Conservation (phyloP, 495 filamentous ascomycete species). For the Lasiosphaeria ovina region DNA sequence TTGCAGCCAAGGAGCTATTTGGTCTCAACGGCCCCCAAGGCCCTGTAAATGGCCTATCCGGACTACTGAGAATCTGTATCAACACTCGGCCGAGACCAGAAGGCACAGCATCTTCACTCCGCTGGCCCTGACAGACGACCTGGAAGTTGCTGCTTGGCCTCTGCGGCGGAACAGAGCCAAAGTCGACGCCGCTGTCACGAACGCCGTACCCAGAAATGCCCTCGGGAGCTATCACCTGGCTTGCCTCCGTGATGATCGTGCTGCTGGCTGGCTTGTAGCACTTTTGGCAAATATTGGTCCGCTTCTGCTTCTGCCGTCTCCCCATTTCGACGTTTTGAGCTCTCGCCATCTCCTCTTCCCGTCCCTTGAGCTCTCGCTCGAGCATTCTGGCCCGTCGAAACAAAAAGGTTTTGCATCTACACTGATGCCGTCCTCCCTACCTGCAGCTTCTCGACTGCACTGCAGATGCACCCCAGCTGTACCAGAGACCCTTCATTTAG, state of each 20-base stretch:
- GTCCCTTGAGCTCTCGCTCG: constrained; percentile 11
- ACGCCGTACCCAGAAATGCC: neutral
- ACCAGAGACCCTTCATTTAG: constrained; percentile 30
- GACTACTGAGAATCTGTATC: too few relatives aligned
- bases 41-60: too few relatives aligned
- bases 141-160: too few relatives aligned
- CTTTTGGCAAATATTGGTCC: constrained; percentile 12
- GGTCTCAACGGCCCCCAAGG: too few relatives aligned
- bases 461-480: constrained; percentile 26
- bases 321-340: constrained; percentile 6
- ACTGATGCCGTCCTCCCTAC: constrained; percentile 13
- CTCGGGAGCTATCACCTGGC: neutral
- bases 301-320: constrained; percentile 8
- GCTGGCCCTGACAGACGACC: too few relatives aligned
- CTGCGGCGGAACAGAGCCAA: neutral
- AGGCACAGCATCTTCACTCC: too few relatives aligned
- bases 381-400: constrained; percentile 11
- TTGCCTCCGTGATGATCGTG: constrained; percentile 9
- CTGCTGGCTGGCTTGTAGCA: neutral
- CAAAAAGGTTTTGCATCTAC: constrained; percentile 8
- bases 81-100: too few relatives aligned
- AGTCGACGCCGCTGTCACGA: neutral
- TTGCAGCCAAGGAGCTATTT: too few relatives aligned
- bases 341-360: constrained; percentile 1
- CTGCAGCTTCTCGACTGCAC: constrained; percentile 21